Percentiles rank a stretch among this genome's conserved stretches.
Evolutionary conservation across 2,329 filamentous ascomycete species (phyloP).

Genomic region (Botrytis deweyae): DNA sequence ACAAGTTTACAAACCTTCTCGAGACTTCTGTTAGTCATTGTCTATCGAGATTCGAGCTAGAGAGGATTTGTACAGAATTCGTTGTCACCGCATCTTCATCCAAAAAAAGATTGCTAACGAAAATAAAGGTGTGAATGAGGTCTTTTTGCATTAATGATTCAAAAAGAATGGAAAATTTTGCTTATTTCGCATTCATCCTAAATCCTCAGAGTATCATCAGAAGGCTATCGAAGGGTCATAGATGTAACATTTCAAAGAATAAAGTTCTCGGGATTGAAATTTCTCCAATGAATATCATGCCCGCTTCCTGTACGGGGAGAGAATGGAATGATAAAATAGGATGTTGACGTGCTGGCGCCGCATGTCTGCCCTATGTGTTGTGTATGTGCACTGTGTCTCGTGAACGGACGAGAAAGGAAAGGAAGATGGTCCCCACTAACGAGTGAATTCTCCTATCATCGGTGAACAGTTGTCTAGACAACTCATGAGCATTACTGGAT

Average conservation of each 20-base stretch:
- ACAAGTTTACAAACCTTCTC: neutral
- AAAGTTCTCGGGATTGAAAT: neutral
- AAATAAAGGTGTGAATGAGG: neutral
- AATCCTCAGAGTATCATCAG: neutral
- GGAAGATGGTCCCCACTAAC: neutral
- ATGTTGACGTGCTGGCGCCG: neutral
- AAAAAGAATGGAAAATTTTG: too few species aligned
- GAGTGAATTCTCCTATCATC: conserved; percentile 16
- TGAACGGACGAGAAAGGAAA: conserved; percentile 1
- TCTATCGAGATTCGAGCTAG: neutral
- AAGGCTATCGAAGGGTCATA: neutral
- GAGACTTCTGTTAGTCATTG: neutral
- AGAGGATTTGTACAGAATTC: neutral
- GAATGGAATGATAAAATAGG: neutral
- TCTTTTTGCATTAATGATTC: too few species aligned
- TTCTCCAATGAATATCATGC: neutral
- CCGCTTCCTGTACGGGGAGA: neutral
- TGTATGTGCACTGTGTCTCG: conserved; percentile 6
- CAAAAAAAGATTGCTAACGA: neutral
- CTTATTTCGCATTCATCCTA: neutral
- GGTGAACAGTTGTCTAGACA: conserved; percentile 21
- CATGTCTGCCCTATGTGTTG: conserved; percentile 2
- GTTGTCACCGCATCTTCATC: conserved; percentile 15
- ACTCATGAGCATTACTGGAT: neutral
- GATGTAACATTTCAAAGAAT: neutral